Percentiles rank a stretch among this genome's conserved stretches.
phyloP scores from a whole-genome alignment of 2,329 filamentous ascomycete genomes.

The Cladobotryum mycophilum region DNA sequence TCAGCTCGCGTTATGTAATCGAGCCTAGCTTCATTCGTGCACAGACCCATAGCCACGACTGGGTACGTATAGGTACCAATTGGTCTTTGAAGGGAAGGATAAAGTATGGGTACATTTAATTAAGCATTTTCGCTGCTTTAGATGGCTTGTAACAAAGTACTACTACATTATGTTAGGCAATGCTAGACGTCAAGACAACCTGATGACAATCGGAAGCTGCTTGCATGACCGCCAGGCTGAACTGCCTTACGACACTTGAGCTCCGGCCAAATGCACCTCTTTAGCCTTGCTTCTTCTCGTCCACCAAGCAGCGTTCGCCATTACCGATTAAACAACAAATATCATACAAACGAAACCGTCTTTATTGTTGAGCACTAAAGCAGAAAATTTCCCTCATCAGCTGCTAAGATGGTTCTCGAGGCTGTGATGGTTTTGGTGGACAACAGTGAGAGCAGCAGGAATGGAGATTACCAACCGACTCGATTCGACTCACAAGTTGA shows the following conservation, averaged over 20 bases:
- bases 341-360: too few relatives aligned
- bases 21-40: not conserved
- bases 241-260: conserved; percentile 38
- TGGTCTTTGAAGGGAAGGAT: not conserved
- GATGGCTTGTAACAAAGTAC: not conserved
- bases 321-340: too few relatives aligned
- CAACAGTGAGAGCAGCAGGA: conserved; percentile 97
- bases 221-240: conserved; percentile 33
- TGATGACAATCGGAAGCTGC: not conserved
- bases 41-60: too few relatives aligned
- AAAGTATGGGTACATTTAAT: not conserved
- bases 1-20: not conserved
- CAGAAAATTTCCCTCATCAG: conserved; percentile 10
- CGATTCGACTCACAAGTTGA: conserved; percentile 95
- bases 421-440: conserved; percentile 99
- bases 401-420: conserved; percentile 88
- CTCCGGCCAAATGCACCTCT: conserved; percentile 11
- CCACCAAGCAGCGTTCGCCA: not conserved
- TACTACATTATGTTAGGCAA: not conserved
- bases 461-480: conserved; percentile 87
- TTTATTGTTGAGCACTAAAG: too few relatives aligned
- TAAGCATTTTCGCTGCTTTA: not conserved
- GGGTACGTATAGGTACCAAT: not conserved
- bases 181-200: not conserved
- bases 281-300: conserved; percentile 4